These are phyloP conservation scores for Begonia peltatifolia DNA, from an alignment of 306 rosid species.

Conservation along the genomic window DNA sequence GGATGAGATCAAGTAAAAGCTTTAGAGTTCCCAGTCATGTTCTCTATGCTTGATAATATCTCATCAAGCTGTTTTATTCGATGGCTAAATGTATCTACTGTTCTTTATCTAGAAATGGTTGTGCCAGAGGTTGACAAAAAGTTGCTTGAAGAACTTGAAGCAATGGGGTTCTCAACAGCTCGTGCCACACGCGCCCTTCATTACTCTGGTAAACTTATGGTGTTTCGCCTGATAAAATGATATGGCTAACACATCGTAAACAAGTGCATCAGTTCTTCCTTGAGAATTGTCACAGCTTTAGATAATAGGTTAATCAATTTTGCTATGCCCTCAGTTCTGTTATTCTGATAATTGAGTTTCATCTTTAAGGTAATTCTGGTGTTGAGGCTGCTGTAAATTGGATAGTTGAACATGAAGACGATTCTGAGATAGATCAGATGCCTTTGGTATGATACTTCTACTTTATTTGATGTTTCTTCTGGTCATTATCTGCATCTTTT, in stretches of 20 bases:
- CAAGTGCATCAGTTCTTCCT: too few species aligned
- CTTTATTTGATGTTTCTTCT: conserved; percentile 2
- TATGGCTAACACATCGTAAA: too few species aligned
- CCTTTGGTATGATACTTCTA: conserved; percentile 45
- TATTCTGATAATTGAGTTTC: background rate
- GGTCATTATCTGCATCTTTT: conserved; percentile 3
- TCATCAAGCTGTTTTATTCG: too few species aligned
- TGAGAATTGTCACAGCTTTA: too few species aligned
- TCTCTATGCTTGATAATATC: too few species aligned
- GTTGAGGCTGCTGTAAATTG: conserved; percentile 85
- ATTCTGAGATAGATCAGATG: conserved; percentile 70
- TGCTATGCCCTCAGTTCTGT: too few species aligned
- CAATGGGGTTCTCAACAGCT: conserved; percentile 72
- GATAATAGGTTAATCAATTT: too few species aligned
- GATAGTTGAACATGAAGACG: conserved; percentile 87
- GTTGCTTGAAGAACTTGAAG: conserved; percentile 75
- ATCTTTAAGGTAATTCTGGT: conserved; percentile 57
- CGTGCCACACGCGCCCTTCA: conserved; percentile 85
- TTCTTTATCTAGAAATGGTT: conserved; percentile 54
- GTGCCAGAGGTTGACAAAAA: conserved; percentile 84
- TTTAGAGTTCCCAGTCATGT: too few species aligned
- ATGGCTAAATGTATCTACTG: conserved; percentile 2
- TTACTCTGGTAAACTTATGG: conserved; percentile 40
- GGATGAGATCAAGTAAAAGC: too few species aligned
- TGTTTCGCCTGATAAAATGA: too few species aligned